Base-by-base conservation (phyloP, 1,139 yeast genomes). In the Yamadazyma friedrichii region DNA sequence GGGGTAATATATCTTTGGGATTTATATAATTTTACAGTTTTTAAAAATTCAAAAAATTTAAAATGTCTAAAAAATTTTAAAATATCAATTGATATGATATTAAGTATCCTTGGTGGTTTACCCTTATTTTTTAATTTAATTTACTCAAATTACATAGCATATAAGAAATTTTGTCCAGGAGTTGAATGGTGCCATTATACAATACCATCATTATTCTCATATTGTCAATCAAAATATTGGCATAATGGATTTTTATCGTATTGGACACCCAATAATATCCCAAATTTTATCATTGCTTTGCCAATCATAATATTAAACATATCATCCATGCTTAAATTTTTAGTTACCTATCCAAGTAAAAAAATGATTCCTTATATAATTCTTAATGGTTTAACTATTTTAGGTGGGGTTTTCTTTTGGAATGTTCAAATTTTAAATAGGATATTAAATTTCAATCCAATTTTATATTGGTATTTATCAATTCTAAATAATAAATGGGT, bases 351-450 rank as follows among this genome's bases (percentile, higher is more conserved):
- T 78, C 83, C 22, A 39, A 42, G 69, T 17, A 62, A 54, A 39
- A 59, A 54, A 33, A 44, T 67, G 12, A 36, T 62, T 33, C 64
- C 73, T 2, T 50, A 67, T 24, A 46, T 76, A 12, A 49, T 68
- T 13, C 62, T 79, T 2, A 62, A 77, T 15, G 40, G 53, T 0
- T 52, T 74, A 0, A 66, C 83, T 44, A 46, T 82, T 3, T 38
- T 78, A 4, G 66, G 84, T 4, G 80, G 84, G 4, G 39, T 82
- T 2, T 64, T 80, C 38, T 70, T 82, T 49, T 85, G 94, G 79
- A 93, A 93, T 58, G 86, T 84, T 31, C 98, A 93, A 61, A 88
- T 91, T 33, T 69, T 91, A 43, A 88, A 87, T 36, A 71, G 98
- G 40, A 76, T 91, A 4, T 78, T 84, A 8, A 76, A 94, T 8